Evolutionary conservation across 305 asterid species (phyloP).

Genomic region (Fraxinus latifolia): DNA sequence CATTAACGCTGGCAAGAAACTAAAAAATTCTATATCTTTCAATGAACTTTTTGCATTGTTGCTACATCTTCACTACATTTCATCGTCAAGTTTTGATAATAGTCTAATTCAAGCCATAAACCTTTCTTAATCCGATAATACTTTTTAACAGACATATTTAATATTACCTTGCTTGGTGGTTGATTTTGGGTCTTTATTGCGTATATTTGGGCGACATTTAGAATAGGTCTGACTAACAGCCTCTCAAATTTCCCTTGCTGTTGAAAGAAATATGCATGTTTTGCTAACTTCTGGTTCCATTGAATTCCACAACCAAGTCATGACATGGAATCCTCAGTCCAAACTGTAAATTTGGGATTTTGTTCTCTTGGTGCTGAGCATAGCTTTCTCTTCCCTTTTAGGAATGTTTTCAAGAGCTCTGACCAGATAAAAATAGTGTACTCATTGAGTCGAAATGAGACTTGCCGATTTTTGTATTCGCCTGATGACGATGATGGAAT

Average conservation of each 20-base stretch:
- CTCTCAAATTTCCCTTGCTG: background rate
- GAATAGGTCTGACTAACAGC: background rate
- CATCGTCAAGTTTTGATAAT: background rate
- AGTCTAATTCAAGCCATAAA: slow-evolving; percentile 1
- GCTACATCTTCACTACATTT: background rate
- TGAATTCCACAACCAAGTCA: background rate
- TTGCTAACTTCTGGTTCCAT: background rate
- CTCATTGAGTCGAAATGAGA: background rate
- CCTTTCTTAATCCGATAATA: background rate
- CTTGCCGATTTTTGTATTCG: background rate
- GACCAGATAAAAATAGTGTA: background rate
- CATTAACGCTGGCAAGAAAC: background rate
- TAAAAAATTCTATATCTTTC: background rate
- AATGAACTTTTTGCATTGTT: background rate
- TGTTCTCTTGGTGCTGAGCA: background rate
- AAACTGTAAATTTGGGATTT: background rate
- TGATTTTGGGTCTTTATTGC: background rate
- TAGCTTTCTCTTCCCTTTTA: background rate
- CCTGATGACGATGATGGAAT: background rate
- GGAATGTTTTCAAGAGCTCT: background rate
- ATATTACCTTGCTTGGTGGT: background rate
- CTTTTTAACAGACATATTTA: background rate
- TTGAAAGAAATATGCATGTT: background rate
- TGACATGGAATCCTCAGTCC: background rate
- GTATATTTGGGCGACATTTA: background rate